These are phyloP conservation scores for Pythium diclinum DNA, from an alignment of 352 stramenopile genomes.

Conservation along the genomic window DNA sequence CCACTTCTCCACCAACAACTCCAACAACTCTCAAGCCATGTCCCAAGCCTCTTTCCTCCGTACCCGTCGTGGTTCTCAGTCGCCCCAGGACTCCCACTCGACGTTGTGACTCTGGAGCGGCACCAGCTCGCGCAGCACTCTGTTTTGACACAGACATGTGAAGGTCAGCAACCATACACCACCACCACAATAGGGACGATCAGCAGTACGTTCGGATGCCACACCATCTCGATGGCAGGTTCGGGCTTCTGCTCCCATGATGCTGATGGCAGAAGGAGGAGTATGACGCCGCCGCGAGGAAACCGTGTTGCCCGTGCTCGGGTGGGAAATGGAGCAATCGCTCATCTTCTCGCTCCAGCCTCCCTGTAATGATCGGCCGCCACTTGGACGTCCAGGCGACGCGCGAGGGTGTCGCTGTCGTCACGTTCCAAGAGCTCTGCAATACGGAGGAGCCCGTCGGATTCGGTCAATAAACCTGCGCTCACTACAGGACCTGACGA, in stretches of 20 bases:
- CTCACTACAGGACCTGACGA: conserved; percentile 68
- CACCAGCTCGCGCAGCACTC: conserved; percentile 72
- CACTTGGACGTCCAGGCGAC: conserved; percentile 46
- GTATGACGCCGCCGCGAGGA: too few species aligned
- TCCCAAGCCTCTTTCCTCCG: too few species aligned
- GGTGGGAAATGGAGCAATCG: too few species aligned
- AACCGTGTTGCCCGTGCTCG: too few species aligned
- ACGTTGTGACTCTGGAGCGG: conserved; percentile 75
- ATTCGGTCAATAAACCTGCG: conserved; percentile 63
- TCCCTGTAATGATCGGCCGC: conserved; percentile 83
- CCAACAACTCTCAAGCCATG: too few species aligned
- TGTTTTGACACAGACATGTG: conserved; percentile 15
- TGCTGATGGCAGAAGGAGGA: too few species aligned
- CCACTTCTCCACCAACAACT: too few species aligned
- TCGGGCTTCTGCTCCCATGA: conserved; percentile 58
- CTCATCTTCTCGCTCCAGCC: too few species aligned
- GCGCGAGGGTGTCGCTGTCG: conserved; percentile 43
- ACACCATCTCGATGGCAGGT: conserved; percentile 74
- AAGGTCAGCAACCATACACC: background rate
- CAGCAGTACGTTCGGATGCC: conserved; percentile 72
- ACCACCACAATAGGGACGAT: background rate
- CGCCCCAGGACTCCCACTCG: conserved; percentile 81
- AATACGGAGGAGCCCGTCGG: conserved; percentile 83
- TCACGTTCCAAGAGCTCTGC: conserved; percentile 95
- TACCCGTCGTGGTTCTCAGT: too few species aligned